Evolutionary conservation across 2,329 filamentous ascomycete genomes (phyloP).

Genomic region (Penicillium nordicum): DNA sequence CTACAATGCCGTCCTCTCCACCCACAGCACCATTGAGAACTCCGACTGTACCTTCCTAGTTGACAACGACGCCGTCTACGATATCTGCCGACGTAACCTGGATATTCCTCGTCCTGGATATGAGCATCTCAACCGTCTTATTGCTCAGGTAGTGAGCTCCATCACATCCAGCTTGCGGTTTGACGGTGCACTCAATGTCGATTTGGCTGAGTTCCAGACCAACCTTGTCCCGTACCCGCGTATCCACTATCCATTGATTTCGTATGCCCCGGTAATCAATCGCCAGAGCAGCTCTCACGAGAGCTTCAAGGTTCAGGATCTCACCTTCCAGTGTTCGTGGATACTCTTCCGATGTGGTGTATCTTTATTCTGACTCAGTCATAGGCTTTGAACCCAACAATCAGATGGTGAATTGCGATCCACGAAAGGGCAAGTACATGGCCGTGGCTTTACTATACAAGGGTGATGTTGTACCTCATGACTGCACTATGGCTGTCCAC

Average conservation of each 20-base stretch:
- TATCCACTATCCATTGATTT: constrained; percentile 66
- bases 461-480: constrained; percentile 62
- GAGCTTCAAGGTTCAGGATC: constrained; percentile 79
- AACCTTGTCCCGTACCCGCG: constrained; percentile 66
- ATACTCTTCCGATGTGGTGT: neutral
- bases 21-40: constrained; percentile 64
- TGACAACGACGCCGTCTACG: constrained; percentile 66
- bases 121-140: constrained; percentile 63
- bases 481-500: constrained; percentile 55
- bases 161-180: constrained; percentile 65
- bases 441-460: constrained; percentile 64
- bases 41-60: constrained; percentile 67
- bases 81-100: constrained; percentile 63
- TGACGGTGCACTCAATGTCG: constrained; percentile 64
- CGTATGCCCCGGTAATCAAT: constrained; percentile 62
- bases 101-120: constrained; percentile 63
- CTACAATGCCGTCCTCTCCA: constrained; percentile 58
- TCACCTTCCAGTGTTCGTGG: constrained; percentile 60
- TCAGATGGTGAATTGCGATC: constrained; percentile 68
- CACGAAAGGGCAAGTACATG: constrained; percentile 67
- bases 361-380: constrained; percentile 5
- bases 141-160: constrained; percentile 65
- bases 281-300: constrained; percentile 76
- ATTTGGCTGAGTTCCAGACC: constrained; percentile 67
- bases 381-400: constrained; percentile 64